These are phyloP conservation scores for Spergularia bocconei DNA, from an alignment of 148 eudicot species.

Conservation along the genomic window DNA sequence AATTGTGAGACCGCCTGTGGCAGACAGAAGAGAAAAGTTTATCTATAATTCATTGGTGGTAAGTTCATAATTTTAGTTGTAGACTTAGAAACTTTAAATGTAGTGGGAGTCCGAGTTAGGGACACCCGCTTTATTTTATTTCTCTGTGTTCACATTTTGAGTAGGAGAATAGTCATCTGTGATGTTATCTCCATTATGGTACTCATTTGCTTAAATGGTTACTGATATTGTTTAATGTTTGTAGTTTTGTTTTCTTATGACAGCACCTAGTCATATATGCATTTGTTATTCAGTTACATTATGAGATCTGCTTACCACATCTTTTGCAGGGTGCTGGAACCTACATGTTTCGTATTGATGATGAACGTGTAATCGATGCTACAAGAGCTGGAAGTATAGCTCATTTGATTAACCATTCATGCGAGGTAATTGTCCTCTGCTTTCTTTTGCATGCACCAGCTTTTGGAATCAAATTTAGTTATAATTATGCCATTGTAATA, in stretches of 20 bases:
- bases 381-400: slow-evolving; percentile 98
- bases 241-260: not conserved
- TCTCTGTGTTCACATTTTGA: not conserved
- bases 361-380: slow-evolving; percentile 96
- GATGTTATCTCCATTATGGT: not conserved
- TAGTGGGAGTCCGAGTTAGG: not conserved
- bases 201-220: not conserved
- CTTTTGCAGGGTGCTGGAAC: slow-evolving; percentile 95
- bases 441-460: not conserved
- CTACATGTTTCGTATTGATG: slow-evolving; percentile 92
- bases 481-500: no score
- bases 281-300: not conserved
- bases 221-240: not conserved
- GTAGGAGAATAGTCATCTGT: not conserved
- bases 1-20: slow-evolving; percentile 80
- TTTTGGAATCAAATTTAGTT: not conserved
- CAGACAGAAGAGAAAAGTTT: slow-evolving; percentile 87
- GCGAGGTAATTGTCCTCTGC: slow-evolving; percentile 59
- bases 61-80: slow-evolving; percentile 24
- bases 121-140: no score
- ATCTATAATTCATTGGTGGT: slow-evolving; percentile 96
- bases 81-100: not conserved
- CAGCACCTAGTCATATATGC: not conserved
- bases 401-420: slow-evolving; percentile 95
- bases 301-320: slow-evolving; percentile 2